These are phyloP conservation scores for Ceratobasidium sp. DNA, from an alignment of 1,284 basidiomycete species.

Conservation along the genomic window DNA sequence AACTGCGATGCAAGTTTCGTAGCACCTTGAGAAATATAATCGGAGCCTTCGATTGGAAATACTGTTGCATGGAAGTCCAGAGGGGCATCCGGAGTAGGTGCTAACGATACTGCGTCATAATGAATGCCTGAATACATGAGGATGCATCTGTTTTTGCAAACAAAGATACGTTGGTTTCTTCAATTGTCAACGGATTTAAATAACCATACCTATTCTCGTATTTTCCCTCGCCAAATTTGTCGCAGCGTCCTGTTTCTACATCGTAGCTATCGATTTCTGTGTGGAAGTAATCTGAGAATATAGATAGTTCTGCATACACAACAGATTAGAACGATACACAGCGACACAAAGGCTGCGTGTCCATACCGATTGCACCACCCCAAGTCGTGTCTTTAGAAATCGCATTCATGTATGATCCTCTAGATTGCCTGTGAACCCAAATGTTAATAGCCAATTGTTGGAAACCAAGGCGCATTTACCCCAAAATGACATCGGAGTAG, in stretches of 20 bases:
- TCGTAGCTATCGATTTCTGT: slow-evolving; percentile 92
- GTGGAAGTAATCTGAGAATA: slow-evolving; percentile 82
- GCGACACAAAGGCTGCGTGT: slow-evolving; percentile 10
- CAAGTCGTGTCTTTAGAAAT: slow-evolving; percentile 85
- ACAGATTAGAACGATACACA: neutral
- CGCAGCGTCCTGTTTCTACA: slow-evolving; percentile 90
- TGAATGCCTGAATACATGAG: slow-evolving; percentile 94
- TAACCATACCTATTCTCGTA: slow-evolving; percentile 57
- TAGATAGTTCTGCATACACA: slow-evolving; percentile 70
- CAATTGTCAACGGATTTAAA: neutral
- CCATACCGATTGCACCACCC: slow-evolving; percentile 86
- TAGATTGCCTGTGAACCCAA: slow-evolving; percentile 67
- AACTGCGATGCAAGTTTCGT: slow-evolving; percentile 78
- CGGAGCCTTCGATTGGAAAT: slow-evolving; percentile 72
- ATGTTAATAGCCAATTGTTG: slow-evolving; percentile 19
- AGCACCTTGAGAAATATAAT: slow-evolving; percentile 74
- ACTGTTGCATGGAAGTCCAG: slow-evolving; percentile 89
- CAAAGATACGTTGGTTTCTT: slow-evolving; percentile 50
- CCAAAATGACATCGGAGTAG: slow-evolving; percentile 87
- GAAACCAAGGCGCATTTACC: slow-evolving; percentile 64
- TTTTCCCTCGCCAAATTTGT: slow-evolving; percentile 77
- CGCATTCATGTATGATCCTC: slow-evolving; percentile 80
- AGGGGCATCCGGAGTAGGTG: slow-evolving; percentile 81
- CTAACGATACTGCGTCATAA: slow-evolving; percentile 88
- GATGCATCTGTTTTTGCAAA: slow-evolving; percentile 59